Evolutionary conservation across 345 rosid genomes (phyloP).

Genomic region (Cardiospermum halicacabum): DNA sequence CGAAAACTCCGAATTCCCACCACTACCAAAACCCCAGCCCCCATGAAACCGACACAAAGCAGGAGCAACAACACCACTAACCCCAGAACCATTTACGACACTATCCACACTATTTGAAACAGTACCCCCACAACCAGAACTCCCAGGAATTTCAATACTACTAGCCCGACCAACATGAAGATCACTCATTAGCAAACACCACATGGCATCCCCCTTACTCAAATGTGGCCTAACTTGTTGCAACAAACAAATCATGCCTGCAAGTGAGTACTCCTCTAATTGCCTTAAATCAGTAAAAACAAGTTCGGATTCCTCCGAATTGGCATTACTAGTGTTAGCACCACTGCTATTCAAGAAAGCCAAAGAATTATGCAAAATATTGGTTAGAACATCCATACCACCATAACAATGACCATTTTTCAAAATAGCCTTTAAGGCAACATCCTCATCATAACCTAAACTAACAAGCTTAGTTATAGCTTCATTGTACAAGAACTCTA

Average conservation of each 20-base stretch:
- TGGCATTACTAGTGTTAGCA: conserved; percentile 30
- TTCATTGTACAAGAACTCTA: conserved; percentile 60
- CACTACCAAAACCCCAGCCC: conserved; percentile 80
- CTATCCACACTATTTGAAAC: conserved; percentile 31
- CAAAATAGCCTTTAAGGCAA: conserved; percentile 68
- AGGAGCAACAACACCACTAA: conserved; percentile 45
- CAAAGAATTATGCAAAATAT: conserved; percentile 66
- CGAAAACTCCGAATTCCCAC: conserved; percentile 48
- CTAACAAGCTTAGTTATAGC: conserved; percentile 64
- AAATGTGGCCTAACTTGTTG: conserved; percentile 74
- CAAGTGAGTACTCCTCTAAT: conserved; percentile 72
- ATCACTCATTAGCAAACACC: conserved; percentile 93
- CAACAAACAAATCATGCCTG: conserved; percentile 83
- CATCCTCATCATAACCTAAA: conserved; percentile 69
- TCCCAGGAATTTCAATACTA: conserved; percentile 51
- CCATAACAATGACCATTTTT: conserved; percentile 84
- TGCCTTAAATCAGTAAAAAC: conserved; percentile 70
- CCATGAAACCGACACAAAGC: conserved; percentile 75
- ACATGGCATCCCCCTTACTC: conserved; percentile 94
- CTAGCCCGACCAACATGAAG: conserved; percentile 85
- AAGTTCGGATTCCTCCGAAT: conserved; percentile 47
- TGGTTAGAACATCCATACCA: conserved; percentile 77
- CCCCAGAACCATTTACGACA: conserved; percentile 34
- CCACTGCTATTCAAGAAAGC: conserved; percentile 54
- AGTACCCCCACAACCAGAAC: conserved; percentile 10